Percentiles rank a stretch among this genome's conserved stretches.
These are phyloP conservation scores for Leccinum boreale DNA, from an alignment of 768 basidiomycete genomes.

Conservation along the genomic window DNA sequence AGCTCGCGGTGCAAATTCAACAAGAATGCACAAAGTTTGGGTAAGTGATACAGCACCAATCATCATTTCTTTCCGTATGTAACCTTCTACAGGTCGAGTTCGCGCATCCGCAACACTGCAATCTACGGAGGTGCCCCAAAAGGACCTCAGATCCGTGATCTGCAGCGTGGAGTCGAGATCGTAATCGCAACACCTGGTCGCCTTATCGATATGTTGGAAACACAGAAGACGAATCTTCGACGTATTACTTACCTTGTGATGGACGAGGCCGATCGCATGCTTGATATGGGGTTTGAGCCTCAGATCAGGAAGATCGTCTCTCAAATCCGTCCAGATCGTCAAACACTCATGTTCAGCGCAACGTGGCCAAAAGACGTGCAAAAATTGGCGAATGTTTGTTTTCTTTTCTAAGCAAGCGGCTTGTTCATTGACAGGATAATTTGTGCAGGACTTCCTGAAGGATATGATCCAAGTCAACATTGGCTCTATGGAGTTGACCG, in stretches of 20 bases:
- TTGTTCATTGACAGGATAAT: constrained; percentile 1
- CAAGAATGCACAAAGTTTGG: constrained; percentile 99
- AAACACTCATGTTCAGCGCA: constrained; percentile 98
- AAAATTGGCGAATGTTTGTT: constrained; percentile 80
- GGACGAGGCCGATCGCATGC: constrained; percentile 99
- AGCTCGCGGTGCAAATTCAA: constrained; percentile 98
- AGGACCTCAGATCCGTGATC: constrained; percentile 95
- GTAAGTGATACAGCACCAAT: constrained; percentile 36
- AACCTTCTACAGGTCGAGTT: constrained; percentile 59
- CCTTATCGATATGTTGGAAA: constrained; percentile 98
- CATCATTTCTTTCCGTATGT: not conserved
- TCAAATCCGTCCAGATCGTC: constrained; percentile 97
- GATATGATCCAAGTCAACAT: constrained; percentile 99
- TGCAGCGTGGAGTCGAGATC: constrained; percentile 95
- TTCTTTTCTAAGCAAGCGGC: not conserved
- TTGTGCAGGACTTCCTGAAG: constrained; percentile 79
- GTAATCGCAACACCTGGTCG: constrained; percentile 99
- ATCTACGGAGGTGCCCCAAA: constrained; percentile 99
- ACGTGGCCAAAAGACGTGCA: constrained; percentile 99
- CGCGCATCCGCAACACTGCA: constrained; percentile 96
- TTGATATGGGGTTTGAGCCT: constrained; percentile 99
- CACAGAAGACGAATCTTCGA: constrained; percentile 92
- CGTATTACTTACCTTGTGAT: constrained; percentile 97
- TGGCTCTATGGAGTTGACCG: constrained; percentile 96
- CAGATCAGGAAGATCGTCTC: constrained; percentile 98